A percentile compares a stretch with the other conserved stretches of the same genome.
These are phyloP conservation scores for Citrus reticulata DNA, from an alignment of 345 rosid species.

Conservation along the genomic window DNA sequence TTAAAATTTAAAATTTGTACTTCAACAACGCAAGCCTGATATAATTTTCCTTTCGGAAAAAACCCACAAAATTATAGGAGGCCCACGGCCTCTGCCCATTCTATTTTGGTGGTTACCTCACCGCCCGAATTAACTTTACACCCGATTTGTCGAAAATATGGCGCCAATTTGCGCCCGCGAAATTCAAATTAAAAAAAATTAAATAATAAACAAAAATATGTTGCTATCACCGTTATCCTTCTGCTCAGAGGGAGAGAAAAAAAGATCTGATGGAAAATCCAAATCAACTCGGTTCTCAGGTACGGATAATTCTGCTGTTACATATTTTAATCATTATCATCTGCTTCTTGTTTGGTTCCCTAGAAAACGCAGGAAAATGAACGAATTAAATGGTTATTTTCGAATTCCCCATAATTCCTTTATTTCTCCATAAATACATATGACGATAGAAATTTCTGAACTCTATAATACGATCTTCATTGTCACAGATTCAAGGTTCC, in stretches of 20 bases:
- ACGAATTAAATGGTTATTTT: neutral
- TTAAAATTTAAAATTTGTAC: too few relatives aligned
- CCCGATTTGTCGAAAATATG: neutral
- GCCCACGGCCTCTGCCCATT: neutral
- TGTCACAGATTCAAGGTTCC: constrained; percentile 16
- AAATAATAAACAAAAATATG: neutral
- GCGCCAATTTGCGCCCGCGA: constrained; percentile 1
- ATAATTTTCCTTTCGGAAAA: too few relatives aligned
- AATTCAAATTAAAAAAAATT: neutral
- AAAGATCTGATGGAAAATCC: constrained; percentile 1
- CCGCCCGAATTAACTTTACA: too few relatives aligned
- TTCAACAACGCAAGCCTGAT: too few relatives aligned
- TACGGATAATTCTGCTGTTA: neutral
- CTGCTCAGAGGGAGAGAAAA: neutral
- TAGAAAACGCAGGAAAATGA: neutral
- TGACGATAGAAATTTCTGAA: neutral
- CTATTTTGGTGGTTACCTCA: neutral
- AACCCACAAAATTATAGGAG: too few relatives aligned
- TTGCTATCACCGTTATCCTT: neutral
- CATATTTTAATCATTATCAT: neutral
- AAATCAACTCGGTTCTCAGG: constrained; percentile 10
- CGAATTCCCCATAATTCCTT: neutral
- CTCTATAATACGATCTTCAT: neutral
- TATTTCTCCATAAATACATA: neutral
- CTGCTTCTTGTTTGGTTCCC: neutral